Evolutionary conservation across 441 rosid genomes (phyloP).

Genomic region (Adansonia grandidieri): DNA sequence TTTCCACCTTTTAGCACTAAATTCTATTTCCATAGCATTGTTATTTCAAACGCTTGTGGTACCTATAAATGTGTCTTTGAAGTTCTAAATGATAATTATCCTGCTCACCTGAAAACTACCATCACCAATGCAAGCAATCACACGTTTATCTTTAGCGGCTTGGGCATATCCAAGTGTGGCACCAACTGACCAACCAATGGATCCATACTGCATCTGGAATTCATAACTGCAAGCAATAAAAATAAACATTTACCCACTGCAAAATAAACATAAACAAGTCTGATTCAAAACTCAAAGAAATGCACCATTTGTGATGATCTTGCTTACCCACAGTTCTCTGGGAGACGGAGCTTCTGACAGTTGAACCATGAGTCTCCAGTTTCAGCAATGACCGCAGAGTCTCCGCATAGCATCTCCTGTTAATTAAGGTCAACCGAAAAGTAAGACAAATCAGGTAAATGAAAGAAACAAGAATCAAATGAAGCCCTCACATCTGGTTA

Average conservation of each 20-base stretch:
- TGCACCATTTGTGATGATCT: conserved; percentile 14
- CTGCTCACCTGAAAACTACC: conserved; percentile 72
- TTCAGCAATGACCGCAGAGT: conserved; percentile 67
- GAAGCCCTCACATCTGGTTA: neutral
- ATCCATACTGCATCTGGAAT: conserved; percentile 83
- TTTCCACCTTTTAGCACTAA: neutral
- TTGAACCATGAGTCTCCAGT: conserved; percentile 85
- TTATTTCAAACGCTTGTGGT: neutral
- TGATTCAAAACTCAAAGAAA: neutral
- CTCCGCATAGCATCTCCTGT: conserved; percentile 55
- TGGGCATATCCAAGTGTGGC: conserved; percentile 80
- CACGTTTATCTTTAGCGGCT: conserved; percentile 63
- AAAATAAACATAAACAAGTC: neutral
- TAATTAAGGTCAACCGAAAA: conserved; percentile 20
- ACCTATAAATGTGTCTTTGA: neutral
- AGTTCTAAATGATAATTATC: neutral
- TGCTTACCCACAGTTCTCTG: conserved; percentile 66
- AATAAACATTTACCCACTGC: conserved; percentile 7
- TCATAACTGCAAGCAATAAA: conserved; percentile 53
- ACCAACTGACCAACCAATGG: conserved; percentile 80
- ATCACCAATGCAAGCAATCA: conserved; percentile 79
- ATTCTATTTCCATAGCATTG: neutral
- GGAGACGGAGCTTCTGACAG: conserved; percentile 73
- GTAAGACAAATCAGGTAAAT: neutral
- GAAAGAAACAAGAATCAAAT: conserved; percentile 9